Percentiles rank a stretch among this genome's conserved stretches.
Conservation (phyloP, 176 grass and related monocot genomes). For the Carex pumila region DNA sequence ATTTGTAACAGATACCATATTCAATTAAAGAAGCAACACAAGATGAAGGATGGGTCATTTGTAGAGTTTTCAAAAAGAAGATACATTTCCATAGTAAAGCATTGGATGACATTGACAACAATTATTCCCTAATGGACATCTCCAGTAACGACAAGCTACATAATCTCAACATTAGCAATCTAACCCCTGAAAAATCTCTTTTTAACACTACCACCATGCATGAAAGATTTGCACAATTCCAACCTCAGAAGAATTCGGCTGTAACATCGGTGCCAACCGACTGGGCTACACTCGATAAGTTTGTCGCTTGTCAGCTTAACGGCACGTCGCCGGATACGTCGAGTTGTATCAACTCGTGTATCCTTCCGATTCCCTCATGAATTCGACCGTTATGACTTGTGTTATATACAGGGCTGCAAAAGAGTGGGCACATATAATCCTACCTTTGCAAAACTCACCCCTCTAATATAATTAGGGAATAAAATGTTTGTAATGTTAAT, state of each 20-base stretch:
- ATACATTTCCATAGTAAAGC: slow-evolving; percentile 17
- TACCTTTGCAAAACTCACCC: too few relatives aligned
- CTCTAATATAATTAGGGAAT: too few relatives aligned
- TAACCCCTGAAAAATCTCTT: background rate
- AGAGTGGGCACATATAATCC: too few relatives aligned
- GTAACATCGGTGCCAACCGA: background rate
- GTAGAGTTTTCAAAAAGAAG: slow-evolving; percentile 74
- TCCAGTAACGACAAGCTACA: background rate
- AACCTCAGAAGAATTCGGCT: background rate
- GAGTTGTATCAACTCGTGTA: background rate
- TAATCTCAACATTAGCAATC: background rate
- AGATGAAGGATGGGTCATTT: slow-evolving; percentile 70
- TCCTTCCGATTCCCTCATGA: too few relatives aligned
- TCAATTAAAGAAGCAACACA: slow-evolving; percentile 11
- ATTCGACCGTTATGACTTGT: too few relatives aligned
- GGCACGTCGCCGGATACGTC: background rate
- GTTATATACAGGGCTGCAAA: too few relatives aligned
- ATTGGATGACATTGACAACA: background rate
- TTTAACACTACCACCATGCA: background rate
- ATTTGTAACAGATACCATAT: background rate
- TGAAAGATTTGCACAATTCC: background rate
- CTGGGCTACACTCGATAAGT: slow-evolving; percentile 2
- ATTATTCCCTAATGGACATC: background rate
- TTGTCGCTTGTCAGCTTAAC: background rate
- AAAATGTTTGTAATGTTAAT: too few relatives aligned